Percentiles rank a stretch among this genome's conserved stretches.
Conservation (phyloP, 2,329 filamentous ascomycete genomes). For the Diplocarpon mali region DNA sequence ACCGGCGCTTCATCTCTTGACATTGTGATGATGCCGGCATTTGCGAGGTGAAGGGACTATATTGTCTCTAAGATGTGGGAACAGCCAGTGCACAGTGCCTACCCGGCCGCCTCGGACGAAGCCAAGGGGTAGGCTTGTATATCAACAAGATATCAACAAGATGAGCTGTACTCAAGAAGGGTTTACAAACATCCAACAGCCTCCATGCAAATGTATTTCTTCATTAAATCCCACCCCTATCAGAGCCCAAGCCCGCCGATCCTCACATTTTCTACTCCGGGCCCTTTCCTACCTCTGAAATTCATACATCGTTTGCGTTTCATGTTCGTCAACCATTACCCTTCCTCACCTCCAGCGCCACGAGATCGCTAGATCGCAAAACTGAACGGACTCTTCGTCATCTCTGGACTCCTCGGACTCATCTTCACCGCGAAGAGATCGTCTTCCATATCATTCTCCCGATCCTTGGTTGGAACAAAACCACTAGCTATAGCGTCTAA, state of each 20-base stretch:
- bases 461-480: conserved; percentile 26
- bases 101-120: too few species aligned
- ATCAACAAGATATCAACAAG: too few species aligned
- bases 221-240: not conserved
- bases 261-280: too few species aligned
- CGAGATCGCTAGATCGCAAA: conserved; percentile 27
- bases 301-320: too few species aligned
- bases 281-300: too few species aligned
- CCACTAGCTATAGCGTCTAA: conserved; percentile 30
- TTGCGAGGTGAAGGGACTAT: too few species aligned
- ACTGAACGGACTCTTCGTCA: conserved; percentile 73
- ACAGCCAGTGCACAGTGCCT: too few species aligned
- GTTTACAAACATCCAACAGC: conserved; percentile 8
- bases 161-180: conserved; percentile 7
- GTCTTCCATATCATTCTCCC: conserved; percentile 50
- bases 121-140: not conserved
- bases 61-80: too few species aligned
- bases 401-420: conserved; percentile 77
- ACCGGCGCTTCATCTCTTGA: too few species aligned
- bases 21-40: too few species aligned
- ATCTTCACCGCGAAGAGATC: conserved; percentile 81
- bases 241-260: not conserved
- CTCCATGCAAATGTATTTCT: conserved; percentile 1
- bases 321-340: conserved; percentile 10
- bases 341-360: conserved; percentile 19